A percentile compares a stretch with the other conserved stretches of the same genome.
Conservation (phyloP, 495 filamentous ascomycete genomes). For the Amorphotheca resinae region DNA sequence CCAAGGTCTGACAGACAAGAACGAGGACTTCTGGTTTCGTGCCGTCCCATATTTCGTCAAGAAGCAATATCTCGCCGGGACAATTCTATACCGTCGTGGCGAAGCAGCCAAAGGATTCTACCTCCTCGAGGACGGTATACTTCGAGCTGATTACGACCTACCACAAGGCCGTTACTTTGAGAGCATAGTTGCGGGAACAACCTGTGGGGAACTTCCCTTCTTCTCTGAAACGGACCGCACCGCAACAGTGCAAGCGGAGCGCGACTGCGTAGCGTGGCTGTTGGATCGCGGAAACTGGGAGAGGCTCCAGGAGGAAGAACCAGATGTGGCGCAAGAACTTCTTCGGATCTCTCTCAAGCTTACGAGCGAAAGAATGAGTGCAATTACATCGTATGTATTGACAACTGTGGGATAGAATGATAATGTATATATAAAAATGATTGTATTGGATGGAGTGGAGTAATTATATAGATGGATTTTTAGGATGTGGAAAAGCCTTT, state of each 20-base stretch:
- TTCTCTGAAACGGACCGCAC: conserved; percentile 82
- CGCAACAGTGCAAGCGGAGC: conserved; percentile 72
- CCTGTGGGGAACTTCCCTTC: conserved; percentile 92
- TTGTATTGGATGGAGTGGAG: too few relatives aligned
- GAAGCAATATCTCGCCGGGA: conserved; percentile 50
- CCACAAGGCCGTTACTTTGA: conserved; percentile 84
- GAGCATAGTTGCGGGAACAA: conserved; percentile 86
- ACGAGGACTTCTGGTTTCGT: conserved; percentile 91
- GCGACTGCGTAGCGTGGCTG: conserved; percentile 71
- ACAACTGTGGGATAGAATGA: conserved; percentile 18
- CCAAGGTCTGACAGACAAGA: conserved; percentile 65
- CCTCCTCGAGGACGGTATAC: conserved; percentile 78
- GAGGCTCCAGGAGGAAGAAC: conserved; percentile 51
- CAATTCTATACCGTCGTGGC: conserved; percentile 62
- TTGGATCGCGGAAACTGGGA: conserved; percentile 59
- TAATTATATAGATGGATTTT: too few relatives aligned
- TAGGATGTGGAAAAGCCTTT: too few relatives aligned
- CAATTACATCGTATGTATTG: conserved; percentile 61
- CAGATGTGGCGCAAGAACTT: conserved; percentile 71
- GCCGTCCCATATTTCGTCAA: conserved; percentile 58
- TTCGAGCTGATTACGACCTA: conserved; percentile 78
- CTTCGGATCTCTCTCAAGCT: conserved; percentile 75
- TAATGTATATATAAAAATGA: too few relatives aligned
- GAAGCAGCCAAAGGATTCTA: conserved; percentile 70
- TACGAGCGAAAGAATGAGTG: conserved; percentile 79